phyloP scores from a whole-genome alignment of 1,139 yeast genomes.

The Blastobotrys serpentis region DNA sequence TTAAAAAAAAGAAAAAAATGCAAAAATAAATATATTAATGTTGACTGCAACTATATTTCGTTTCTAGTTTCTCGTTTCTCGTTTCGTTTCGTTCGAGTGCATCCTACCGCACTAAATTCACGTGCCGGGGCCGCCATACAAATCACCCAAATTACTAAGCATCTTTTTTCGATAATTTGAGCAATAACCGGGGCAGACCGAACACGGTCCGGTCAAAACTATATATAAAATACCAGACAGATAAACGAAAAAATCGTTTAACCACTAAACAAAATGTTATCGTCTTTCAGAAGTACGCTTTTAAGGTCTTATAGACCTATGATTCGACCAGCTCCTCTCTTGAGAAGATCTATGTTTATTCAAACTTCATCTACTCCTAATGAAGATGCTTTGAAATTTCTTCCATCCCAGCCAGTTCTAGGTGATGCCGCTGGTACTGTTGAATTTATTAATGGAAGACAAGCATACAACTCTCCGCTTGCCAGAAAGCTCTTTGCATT shows the following conservation, averaged over 20 bases:
- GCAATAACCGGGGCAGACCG: constrained; percentile 1
- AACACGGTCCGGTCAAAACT: background rate
- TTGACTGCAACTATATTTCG: too few species aligned
- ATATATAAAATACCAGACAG: background rate
- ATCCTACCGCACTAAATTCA: too few species aligned
- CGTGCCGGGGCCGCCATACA: background rate
- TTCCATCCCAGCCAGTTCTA: constrained; percentile 65
- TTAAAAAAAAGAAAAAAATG: background rate
- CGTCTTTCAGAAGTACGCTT: background rate
- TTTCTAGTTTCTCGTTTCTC: too few species aligned
- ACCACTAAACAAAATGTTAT: background rate
- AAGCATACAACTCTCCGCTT: constrained; percentile 74
- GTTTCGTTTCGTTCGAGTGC: too few species aligned
- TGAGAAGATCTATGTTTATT: constrained; percentile 39
- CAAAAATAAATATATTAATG: too few species aligned
- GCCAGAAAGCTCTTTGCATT: constrained; percentile 77
- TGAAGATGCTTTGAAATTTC: constrained; percentile 84
- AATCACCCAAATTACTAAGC: background rate
- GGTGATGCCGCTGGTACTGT: constrained; percentile 49
- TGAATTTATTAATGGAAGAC: constrained; percentile 68
- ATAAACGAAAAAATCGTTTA: background rate
- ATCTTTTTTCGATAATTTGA: too few species aligned
- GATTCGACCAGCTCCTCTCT: constrained; percentile 2
- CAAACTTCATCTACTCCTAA: constrained; percentile 82
- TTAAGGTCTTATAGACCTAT: background rate